Evolutionary conservation across 192 early-diverging fungal genomes (phyloP).

Genomic region (Linderina pennispora): DNA sequence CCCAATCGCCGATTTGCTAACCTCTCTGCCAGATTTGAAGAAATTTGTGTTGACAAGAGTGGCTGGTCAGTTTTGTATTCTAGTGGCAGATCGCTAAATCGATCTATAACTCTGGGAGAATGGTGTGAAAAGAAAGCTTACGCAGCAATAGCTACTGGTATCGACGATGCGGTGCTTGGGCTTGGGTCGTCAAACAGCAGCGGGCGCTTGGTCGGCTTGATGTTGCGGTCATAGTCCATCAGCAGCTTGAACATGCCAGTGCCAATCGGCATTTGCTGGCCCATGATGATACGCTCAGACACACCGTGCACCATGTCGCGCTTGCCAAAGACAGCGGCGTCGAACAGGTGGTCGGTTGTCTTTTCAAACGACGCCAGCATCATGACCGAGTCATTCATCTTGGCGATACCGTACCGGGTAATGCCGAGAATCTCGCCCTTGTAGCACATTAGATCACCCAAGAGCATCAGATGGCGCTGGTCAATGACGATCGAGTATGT

Average conservation of each 20-base stretch:
- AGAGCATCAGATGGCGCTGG: constrained; percentile 89
- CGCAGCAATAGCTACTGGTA: too few species aligned
- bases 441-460: constrained; percentile 97
- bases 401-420: constrained; percentile 97
- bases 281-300: constrained; percentile 99
- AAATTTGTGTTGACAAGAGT: too few species aligned
- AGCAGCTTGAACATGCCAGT: constrained; percentile 95
- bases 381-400: constrained; percentile 99
- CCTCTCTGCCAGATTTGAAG: too few species aligned
- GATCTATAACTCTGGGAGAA: too few species aligned
- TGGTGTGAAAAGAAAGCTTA: too few species aligned
- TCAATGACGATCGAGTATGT: constrained; percentile 93
- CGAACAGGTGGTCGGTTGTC: constrained; percentile 98
- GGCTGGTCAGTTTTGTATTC: too few species aligned
- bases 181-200: constrained; percentile 60
- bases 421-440: constrained; percentile 99
- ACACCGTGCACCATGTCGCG: constrained; percentile 92
- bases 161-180: background rate
- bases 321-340: constrained; percentile 94
- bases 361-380: constrained; percentile 99
- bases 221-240: constrained; percentile 58
- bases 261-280: constrained; percentile 93
- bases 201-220: constrained; percentile 49
- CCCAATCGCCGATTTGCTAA: too few species aligned
- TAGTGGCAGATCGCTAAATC: too few species aligned